Percentiles rank a stretch among this genome's conserved stretches.
Evolutionary conservation across 495 filamentous ascomycete genomes (phyloP).

Genomic region (Penicillium paxilli): DNA sequence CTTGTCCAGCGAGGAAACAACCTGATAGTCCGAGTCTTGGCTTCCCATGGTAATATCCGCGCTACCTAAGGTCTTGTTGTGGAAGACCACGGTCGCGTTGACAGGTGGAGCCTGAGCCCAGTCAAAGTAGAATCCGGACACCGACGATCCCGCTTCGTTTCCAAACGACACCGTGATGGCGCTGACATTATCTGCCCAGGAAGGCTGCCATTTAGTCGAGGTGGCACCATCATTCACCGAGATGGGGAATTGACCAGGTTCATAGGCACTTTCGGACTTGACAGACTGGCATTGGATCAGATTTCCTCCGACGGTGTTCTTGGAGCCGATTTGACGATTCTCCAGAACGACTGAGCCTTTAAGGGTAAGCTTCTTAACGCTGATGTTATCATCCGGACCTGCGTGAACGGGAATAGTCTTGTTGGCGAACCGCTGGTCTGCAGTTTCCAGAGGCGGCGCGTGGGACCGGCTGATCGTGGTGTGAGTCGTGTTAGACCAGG

Average conservation of each 20-base stretch:
- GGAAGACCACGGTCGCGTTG: slow-evolving; percentile 56
- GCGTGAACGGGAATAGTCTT: slow-evolving; percentile 52
- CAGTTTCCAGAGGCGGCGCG: slow-evolving; percentile 36
- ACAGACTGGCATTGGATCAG: slow-evolving; percentile 67
- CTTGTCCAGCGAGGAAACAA: slow-evolving; percentile 23
- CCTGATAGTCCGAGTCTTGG: slow-evolving; percentile 5
- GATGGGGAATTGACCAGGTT: slow-evolving; percentile 71
- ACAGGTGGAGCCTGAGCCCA: slow-evolving; percentile 64
- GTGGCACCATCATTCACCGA: slow-evolving; percentile 69
- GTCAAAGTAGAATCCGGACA: slow-evolving; percentile 62
- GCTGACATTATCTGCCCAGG: slow-evolving; percentile 42
- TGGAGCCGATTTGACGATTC: slow-evolving; percentile 53
- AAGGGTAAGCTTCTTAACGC: slow-evolving; percentile 48
- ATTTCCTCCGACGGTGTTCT: slow-evolving; percentile 57
- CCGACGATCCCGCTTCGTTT: slow-evolving; percentile 38
- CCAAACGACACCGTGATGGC: slow-evolving; percentile 51
- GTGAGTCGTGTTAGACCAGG: slow-evolving; percentile 63
- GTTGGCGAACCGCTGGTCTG: slow-evolving; percentile 48
- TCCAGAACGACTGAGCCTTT: slow-evolving; percentile 54
- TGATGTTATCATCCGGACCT: slow-evolving; percentile 35
- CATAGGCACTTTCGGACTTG: slow-evolving; percentile 46
- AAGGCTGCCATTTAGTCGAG: slow-evolving; percentile 72
- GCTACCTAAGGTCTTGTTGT: slow-evolving; percentile 41
- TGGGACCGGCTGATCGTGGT: slow-evolving; percentile 58
- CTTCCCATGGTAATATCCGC: slow-evolving; percentile 7